Base-by-base conservation (phyloP, 257 asterid species). In the Ocimum tenuiflorum region DNA sequence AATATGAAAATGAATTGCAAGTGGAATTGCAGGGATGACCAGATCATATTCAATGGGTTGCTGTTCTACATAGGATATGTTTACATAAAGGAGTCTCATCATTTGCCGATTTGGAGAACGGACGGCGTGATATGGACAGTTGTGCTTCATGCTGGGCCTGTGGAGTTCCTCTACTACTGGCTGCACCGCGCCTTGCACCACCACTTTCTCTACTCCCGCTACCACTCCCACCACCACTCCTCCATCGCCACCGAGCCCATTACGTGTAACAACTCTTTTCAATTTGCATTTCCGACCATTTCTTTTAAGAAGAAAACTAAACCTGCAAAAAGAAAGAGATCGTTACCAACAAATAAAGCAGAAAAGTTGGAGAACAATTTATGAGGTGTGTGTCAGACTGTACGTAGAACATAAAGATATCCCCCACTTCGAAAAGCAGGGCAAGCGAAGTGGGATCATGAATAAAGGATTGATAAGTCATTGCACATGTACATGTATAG, bases 171-270 rank as follows among this genome's bases (percentile, higher is more conserved):
- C 2, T 91, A 91, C 70, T 91, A 91, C 58, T 91, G 98, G 98
- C 77, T 91, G 67, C 98, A 91, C 57, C 60, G 95, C 58, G 96
- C 96, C 24, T 57, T 91, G 82, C 98, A 91, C 89, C 96, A 89
- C 83, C 96, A 91, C 73, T 87, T 67, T 14, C 88, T 91, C 36
- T 91, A 91, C 75, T 80, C 96, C 1, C 90, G 96, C 66, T 89
- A 91, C 81, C 98, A 91, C 39, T 81, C 88, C 49, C 98, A 91
- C 73, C 98, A 91, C 79, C 98, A 91, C 73, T 82, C 98, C 39
- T 91, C 98, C 72, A 77, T 91, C 19, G 98, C 70, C 60, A 91
- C 98, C 3, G 96, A 86, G 71, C 98, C 98, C 47, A 88, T 91
- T 15, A 91, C 98, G 7, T 88, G 98, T 91, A 79, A 72, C 84